Conservation (phyloP, 2,329 filamentous ascomycete genomes). For the Laburnicola sp. region DNA sequence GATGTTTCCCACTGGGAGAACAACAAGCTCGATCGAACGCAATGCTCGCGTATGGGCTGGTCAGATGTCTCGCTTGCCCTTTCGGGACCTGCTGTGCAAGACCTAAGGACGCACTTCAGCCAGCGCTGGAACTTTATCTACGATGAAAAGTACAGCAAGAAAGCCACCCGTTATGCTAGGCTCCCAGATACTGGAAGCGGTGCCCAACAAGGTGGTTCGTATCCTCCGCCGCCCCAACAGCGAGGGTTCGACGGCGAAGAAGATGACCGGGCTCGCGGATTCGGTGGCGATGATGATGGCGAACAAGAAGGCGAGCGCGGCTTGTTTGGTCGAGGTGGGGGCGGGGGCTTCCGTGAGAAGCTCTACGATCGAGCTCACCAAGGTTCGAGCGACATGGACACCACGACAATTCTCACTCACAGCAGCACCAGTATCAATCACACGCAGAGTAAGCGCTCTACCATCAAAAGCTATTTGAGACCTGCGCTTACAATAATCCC, state of each 20-base stretch:
- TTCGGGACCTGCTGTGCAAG: slow-evolving; percentile 72
- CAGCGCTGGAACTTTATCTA: slow-evolving; percentile 94
- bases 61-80: slow-evolving; percentile 81
- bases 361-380: slow-evolving; percentile 31
- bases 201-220: slow-evolving; percentile 45
- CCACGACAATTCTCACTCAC: slow-evolving; percentile 18
- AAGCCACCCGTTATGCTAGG: slow-evolving; percentile 54
- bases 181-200: slow-evolving; percentile 35
- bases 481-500: too few relatives aligned
- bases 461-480: too few relatives aligned
- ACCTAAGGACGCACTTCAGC: slow-evolving; percentile 75
- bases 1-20: slow-evolving; percentile 77
- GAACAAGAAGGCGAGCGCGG: slow-evolving; percentile 35
- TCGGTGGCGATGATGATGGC: slow-evolving; percentile 33
- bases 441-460: slow-evolving; percentile 23
- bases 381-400: slow-evolving; percentile 31
- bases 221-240: slow-evolving; percentile 47
- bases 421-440: slow-evolving; percentile 27
- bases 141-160: slow-evolving; percentile 73
- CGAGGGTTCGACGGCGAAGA: slow-evolving; percentile 39
- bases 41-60: slow-evolving; percentile 88
- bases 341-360: slow-evolving; percentile 34
- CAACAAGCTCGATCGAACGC: slow-evolving; percentile 81
- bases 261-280: slow-evolving; percentile 40
- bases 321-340: slow-evolving; percentile 29